phyloP scores from a whole-genome alignment of 352 stramenopile genomes.

The Pythium brachiatum region DNA sequence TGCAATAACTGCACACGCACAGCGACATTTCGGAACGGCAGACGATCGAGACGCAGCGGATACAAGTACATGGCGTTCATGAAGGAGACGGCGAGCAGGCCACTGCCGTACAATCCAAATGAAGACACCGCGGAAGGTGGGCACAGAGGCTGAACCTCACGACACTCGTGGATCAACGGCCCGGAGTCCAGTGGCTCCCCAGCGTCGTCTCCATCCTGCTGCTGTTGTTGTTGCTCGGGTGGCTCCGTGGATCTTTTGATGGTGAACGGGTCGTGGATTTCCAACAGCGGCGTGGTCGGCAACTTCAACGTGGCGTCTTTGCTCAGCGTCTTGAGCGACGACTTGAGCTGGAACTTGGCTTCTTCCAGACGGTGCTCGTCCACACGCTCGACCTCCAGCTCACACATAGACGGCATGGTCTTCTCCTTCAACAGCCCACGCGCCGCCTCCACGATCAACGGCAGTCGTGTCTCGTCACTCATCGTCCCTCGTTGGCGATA shows the following conservation, averaged over 20 bases:
- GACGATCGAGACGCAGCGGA: slow-evolving; percentile 60
- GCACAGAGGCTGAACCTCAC: slow-evolving; percentile 67
- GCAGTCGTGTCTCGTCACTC: slow-evolving; percentile 57
- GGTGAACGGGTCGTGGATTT: slow-evolving; percentile 23
- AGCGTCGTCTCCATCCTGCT: not conserved
- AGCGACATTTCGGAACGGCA: slow-evolving; percentile 63
- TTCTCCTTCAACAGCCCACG: slow-evolving; percentile 63
- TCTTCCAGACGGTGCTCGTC: slow-evolving; percentile 37
- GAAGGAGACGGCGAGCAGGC: slow-evolving; percentile 55
- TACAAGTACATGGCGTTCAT: slow-evolving; percentile 67
- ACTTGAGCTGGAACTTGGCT: slow-evolving; percentile 37
- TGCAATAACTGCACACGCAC: slow-evolving; percentile 64
- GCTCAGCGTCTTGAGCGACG: slow-evolving; percentile 15
- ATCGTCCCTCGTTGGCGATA: slow-evolving; percentile 60
- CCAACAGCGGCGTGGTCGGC: slow-evolving; percentile 8
- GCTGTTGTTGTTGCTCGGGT: not conserved
- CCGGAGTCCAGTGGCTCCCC: not conserved
- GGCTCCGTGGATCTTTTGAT: not conserved
- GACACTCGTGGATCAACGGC: slow-evolving; percentile 5
- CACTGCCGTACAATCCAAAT: slow-evolving; percentile 43
- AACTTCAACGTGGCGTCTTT: slow-evolving; percentile 17
- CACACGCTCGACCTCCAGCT: slow-evolving; percentile 55
- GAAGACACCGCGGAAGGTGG: slow-evolving; percentile 31
- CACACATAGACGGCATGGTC: slow-evolving; percentile 44
- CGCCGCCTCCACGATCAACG: slow-evolving; percentile 47